Base-by-base conservation (phyloP, 192 early-diverging fungal genomes). In the Fimicolochytrium jonesii region DNA sequence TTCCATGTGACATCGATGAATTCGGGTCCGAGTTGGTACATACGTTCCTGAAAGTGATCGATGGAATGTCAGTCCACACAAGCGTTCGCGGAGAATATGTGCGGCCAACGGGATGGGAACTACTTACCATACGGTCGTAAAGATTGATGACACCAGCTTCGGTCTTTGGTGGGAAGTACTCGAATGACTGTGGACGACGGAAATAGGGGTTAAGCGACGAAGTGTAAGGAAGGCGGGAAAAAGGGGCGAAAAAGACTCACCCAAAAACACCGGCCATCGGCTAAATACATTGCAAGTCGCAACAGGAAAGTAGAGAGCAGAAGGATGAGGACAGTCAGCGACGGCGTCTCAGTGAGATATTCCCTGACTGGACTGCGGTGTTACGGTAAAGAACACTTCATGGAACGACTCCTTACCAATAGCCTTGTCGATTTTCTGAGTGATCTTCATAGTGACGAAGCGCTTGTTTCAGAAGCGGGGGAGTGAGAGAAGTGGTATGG, bases 131-230 rank as follows among this genome's bases (percentile, higher is more conserved):
- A 59, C 95, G 92, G 69, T 98, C 95, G 69, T 91, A 94, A 60
- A 98, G 74, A 81, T 98, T 98, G 75, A 86, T 83, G 61, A 97
- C 90, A 66, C 93, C 94, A 74, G 90, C 60, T 47, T 87, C 84
- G 26, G 96, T 99, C 76, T 94, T 99, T 46, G 96, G 96, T 32
- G 96, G 94, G 64, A 97, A 99, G 77, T 89, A 99, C 76, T 99
- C 96, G 59, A 99, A 92, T 25, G 93, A 96, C 80, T 70, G 36
- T 9, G n/a, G 41, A 42, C 41, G 41, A 42, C 41, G 41, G 20
- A 42, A 42, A 42, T 20, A 42, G 41, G 20, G 1, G 41, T n/a
- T 42, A 42, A 42, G n/a, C n/a, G n/a, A n/a, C n/a, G n/a, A n/a
- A n/a, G n/a, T n/a, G n/a, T n/a, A n/a, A n/a, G n/a, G n/a, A n/a